These are phyloP conservation scores for Liquidambar formosana DNA, from an alignment of 164 flowering plant genomes.

Conservation along the genomic window DNA sequence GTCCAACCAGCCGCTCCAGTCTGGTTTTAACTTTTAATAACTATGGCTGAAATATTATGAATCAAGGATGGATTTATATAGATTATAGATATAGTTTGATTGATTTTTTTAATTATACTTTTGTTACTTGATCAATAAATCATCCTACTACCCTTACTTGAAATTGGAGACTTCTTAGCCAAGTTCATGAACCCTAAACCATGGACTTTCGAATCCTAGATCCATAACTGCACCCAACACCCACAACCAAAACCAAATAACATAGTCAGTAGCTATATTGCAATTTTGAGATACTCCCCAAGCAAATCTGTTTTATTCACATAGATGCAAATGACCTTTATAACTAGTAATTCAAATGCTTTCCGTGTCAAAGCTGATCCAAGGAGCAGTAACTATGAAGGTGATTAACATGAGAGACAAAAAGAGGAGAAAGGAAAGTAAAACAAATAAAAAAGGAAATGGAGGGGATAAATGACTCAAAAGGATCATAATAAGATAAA, in stretches of 20 bases:
- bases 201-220: background rate
- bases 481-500: conserved; percentile 1
- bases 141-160: background rate
- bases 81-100: background rate
- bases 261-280: background rate
- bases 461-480: background rate
- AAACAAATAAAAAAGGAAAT: background rate
- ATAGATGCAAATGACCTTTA: background rate
- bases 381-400: background rate
- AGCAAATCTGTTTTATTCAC: background rate
- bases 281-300: background rate
- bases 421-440: background rate
- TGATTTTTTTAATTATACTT: background rate
- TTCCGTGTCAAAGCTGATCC: background rate
- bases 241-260: background rate
- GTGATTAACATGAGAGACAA: background rate
- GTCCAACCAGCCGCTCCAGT: no score
- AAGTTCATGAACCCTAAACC: background rate
- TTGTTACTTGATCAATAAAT: background rate
- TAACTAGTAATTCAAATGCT: background rate
- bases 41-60: background rate
- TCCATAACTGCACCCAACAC: background rate
- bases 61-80: background rate
- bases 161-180: background rate
- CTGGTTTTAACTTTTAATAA: no score